phyloP scores from a whole-genome alignment of 495 filamentous ascomycete species.

The Penicillium antarcticum region DNA sequence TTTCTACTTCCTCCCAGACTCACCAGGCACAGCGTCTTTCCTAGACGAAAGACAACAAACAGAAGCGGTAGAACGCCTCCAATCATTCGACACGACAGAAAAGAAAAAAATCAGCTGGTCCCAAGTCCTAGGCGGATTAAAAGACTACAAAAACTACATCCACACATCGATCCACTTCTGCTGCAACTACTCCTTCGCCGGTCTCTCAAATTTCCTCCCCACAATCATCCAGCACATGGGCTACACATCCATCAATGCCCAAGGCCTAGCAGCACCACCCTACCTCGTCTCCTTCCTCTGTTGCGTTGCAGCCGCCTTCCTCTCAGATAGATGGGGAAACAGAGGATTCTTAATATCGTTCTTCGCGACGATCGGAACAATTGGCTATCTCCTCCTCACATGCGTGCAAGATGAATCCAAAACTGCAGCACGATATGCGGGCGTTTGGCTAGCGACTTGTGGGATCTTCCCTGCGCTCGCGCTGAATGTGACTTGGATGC shows the following conservation, averaged over 20 bases:
- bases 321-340: constrained; percentile 62
- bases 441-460: constrained; percentile 59
- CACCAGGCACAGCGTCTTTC: constrained; percentile 62
- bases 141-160: constrained; percentile 29
- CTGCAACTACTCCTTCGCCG: constrained; percentile 28
- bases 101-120: constrained; percentile 19
- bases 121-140: constrained; percentile 21
- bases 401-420: constrained; percentile 32
- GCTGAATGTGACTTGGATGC: constrained; percentile 63
- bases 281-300: constrained; percentile 68
- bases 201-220: constrained; percentile 70
- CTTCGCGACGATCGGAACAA: constrained; percentile 54
- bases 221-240: constrained; percentile 69
- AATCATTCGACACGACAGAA: constrained; percentile 20
- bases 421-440: constrained; percentile 54
- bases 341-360: constrained; percentile 60
- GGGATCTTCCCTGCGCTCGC: constrained; percentile 60
- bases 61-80: constrained; percentile 22
- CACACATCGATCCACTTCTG: constrained; percentile 28
- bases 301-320: constrained; percentile 54
- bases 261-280: constrained; percentile 70
- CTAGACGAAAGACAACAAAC: constrained; percentile 56
- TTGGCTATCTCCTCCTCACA: constrained; percentile 66
- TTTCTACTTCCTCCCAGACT: constrained; percentile 63
- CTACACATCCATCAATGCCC: constrained; percentile 59